Base-by-base conservation (phyloP, 2,329 filamentous ascomycete species). In the Fusarium domesticum region DNA sequence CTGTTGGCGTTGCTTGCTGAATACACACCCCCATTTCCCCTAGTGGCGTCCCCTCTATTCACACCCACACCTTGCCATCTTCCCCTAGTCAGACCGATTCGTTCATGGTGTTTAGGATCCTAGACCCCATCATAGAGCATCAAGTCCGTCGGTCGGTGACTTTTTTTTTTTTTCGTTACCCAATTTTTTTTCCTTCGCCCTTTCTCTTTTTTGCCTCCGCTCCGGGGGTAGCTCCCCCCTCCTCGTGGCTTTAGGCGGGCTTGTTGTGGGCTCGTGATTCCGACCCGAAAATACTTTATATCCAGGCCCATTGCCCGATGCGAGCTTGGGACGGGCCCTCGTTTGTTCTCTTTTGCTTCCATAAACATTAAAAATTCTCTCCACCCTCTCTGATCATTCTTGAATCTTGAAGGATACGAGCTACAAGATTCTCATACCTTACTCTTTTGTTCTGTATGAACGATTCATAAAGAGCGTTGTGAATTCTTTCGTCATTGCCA, bases 401-500 rank as follows among this genome's bases (percentile, higher is more conserved):
- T 8, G 23, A 28, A 23, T 6, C 6, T 23, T 10, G 20, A 23
- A 23, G 23, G 14, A 28, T 28, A 28, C 7, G 14, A 28, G 14
- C 23, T 11, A 8, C 14, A n/a, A n/a, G n/a, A n/a, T n/a, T n/a
- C n/a, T n/a, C n/a, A n/a, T n/a, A n/a, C 20, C 6, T 23, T 23
- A 6, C 4, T 28, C 7, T 28, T 5, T 12, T 28, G 10, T 8
- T 28, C 14, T 8, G 14, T 28, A 28, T 28, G 14, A 28, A 12
- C 23, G 3, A 28, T 28, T 28, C 23, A 28, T 12, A 28, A 28
- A 11, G 10, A 28, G 23, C 23, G 23, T 28, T 28, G 23, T 28
- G 23, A 28, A 37, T 37, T 43, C 42, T 53, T 51, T 50, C 51
- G 51, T 54, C 51, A 54, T 54, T 38, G 45, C 42, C 39, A 33